Evolutionary conservation across 176 grass and related monocot species (phyloP), one percentile per base, ranked within the genome.

Genomic region (Oropetium thomaeum): DNA sequence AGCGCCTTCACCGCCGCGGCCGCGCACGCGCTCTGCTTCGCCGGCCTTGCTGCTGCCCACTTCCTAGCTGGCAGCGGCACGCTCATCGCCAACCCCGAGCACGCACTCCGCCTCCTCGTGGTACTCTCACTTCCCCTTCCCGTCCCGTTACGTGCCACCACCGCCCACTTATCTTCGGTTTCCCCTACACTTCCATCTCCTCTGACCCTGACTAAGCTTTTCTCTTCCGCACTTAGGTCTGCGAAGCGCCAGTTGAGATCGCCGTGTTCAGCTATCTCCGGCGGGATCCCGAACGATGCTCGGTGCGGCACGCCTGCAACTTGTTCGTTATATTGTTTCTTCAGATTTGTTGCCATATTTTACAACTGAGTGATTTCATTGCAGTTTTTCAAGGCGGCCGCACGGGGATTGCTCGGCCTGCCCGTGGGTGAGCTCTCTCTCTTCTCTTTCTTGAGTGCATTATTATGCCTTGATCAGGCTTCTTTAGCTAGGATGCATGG

Each of bases 381-480:
- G 58, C 95, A 98, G 95, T 86, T 89, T 62, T 31, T 82, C 33
- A 92, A 89, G 75, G 89, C 89, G 2, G 68, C 69, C 61, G 78
- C 25, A 0, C 73, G 83, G 45, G 95, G 88, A 72, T 84, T 89
- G 74, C 41, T 94, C 23, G 81, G 66, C 72, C 74, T 98, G 69
- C 91, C 84, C 1, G 58, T 94, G 1, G 95, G 95, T 94, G 65
- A 78, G 80, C 52, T 79, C 8, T 48, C 62, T 81, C 20, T 15
- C 14, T 52, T 65, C n/a, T n/a, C n/a, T n/a, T n/a, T n/a, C n/a
- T n/a, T n/a, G 42, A 5, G 9, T 76, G 20, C 10, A 44, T 32
- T 72, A 71, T 70, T 20, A 59, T n/a, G n/a, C 78, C 17, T 65
- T 70, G 12, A 10, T 35, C 3, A 61, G 44, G 22, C 8, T 73